Evolutionary conservation across 73 alveolate species (phyloP).

Genomic region (Paramecium tetraurelia): DNA sequence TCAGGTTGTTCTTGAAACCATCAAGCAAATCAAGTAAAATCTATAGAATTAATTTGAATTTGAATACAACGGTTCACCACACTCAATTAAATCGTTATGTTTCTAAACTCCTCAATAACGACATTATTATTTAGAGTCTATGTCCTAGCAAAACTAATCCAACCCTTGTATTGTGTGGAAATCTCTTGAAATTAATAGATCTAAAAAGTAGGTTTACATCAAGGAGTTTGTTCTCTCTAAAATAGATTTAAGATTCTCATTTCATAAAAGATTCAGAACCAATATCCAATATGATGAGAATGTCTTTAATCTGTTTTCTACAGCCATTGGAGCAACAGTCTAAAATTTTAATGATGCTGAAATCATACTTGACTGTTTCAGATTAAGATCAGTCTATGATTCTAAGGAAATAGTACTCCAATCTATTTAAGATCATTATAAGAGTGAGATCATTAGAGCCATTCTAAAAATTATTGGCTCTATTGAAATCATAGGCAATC

Average conservation of each 20-base stretch:
- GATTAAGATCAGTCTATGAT: constrained; percentile 70
- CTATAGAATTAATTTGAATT: neutral
- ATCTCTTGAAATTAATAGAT: neutral
- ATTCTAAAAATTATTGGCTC: constrained; percentile 76
- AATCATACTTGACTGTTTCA: constrained; percentile 75
- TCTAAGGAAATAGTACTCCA: constrained; percentile 62
- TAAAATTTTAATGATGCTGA: constrained; percentile 81
- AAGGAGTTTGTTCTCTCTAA: constrained; percentile 44
- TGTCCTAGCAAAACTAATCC: neutral
- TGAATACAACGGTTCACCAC: constrained; percentile 11
- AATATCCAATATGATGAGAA: constrained; percentile 58
- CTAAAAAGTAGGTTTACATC: constrained; percentile 32
- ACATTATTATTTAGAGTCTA: neutral
- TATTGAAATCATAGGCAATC: constrained; percentile 92
- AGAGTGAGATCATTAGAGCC: constrained; percentile 64
- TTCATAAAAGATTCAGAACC: constrained; percentile 42
- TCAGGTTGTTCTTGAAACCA: constrained; percentile 29
- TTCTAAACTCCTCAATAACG: constrained; percentile 9
- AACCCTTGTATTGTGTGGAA: constrained; percentile 46
- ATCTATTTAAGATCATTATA: constrained; percentile 71
- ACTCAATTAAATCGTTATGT: neutral
- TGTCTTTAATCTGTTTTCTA: constrained; percentile 66
- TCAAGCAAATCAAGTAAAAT: neutral
- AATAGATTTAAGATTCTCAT: constrained; percentile 44
- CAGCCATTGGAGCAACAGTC: constrained; percentile 80